Percentiles rank a stretch among this genome's conserved stretches.
These are phyloP conservation scores for Colletotrichum higginsianum DNA, from an alignment of 2,329 filamentous ascomycete species.

Conservation along the genomic window DNA sequence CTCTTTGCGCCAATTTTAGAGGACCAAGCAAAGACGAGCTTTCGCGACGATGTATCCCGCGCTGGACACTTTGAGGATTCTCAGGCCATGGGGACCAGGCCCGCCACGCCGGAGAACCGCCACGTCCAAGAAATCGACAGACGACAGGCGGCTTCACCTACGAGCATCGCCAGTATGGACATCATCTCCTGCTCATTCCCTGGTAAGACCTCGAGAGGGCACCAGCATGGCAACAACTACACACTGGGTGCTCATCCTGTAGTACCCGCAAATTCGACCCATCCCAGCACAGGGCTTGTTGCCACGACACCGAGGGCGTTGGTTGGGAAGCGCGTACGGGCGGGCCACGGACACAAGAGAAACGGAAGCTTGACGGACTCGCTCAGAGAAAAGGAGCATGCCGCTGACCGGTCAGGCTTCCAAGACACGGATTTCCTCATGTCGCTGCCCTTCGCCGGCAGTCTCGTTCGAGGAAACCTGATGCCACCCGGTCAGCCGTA, in stretches of 20 bases:
- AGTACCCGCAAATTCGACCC: constrained; percentile 62
- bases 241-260: constrained; percentile 70
- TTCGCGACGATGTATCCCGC: constrained; percentile 63
- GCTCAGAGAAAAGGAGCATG: constrained; percentile 74
- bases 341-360: constrained; percentile 78
- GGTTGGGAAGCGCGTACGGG: constrained; percentile 71
- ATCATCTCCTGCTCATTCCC: constrained; percentile 76
- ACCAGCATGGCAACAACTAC: constrained; percentile 55
- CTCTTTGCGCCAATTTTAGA: constrained; percentile 50
- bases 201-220: constrained; percentile 60
- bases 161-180: constrained; percentile 72
- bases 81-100: constrained; percentile 60
- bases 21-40: constrained; percentile 54
- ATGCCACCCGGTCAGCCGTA: constrained; percentile 87
- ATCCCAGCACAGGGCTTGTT: constrained; percentile 64
- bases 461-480: constrained; percentile 88
- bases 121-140: constrained; percentile 49
- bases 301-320: constrained; percentile 72
- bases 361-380: constrained; percentile 92
- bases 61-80: constrained; percentile 64
- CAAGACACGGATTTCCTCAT: constrained; percentile 72
- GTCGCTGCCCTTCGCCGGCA: constrained; percentile 80
- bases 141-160: constrained; percentile 64
- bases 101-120: constrained; percentile 62
- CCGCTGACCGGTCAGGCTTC: constrained; percentile 61